phyloP scores from a whole-genome alignment of 768 basidiomycete species.

The Agaricus subrufescens region DNA sequence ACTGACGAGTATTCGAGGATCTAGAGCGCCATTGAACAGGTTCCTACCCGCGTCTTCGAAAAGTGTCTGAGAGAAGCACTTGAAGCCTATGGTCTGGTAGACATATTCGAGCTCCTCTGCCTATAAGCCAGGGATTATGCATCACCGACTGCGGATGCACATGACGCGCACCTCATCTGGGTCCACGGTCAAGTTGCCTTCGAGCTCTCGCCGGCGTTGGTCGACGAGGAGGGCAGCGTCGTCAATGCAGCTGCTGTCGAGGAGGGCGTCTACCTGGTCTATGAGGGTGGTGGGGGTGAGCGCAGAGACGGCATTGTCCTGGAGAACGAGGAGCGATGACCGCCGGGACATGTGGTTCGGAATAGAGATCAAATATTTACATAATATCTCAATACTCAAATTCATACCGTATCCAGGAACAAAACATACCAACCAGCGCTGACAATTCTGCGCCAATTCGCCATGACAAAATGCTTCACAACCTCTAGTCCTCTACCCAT shows the following conservation, averaged over 20 bases:
- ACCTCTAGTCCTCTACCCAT: no score
- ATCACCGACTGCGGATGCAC: not conserved
- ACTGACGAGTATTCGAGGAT: conserved; percentile 80
- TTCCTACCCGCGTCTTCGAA: conserved; percentile 82
- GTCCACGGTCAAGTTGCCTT: conserved; percentile 46
- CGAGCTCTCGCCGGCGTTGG: conserved; percentile 52
- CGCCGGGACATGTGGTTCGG: conserved; percentile 41
- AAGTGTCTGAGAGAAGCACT: conserved; percentile 70
- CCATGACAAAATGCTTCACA: no score
- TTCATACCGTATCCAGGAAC: no score
- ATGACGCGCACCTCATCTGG: conserved; percentile 43
- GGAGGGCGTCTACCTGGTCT: conserved; percentile 65
- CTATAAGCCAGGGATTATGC: conserved; percentile 19
- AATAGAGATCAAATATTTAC: not conserved
- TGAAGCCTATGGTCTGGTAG: conserved; percentile 79
- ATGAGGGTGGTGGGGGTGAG: conserved; percentile 69
- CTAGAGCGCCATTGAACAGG: conserved; percentile 75
- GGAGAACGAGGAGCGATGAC: conserved; percentile 64
- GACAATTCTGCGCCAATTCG: no score
- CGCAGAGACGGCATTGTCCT: conserved; percentile 54
- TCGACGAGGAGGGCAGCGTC: conserved; percentile 63
- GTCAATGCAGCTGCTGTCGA: conserved; percentile 58
- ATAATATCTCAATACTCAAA: not conserved
- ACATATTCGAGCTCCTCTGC: conserved; percentile 73
- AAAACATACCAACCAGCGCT: no score